Evolutionary conservation across 129 eudicot species (phyloP).

Genomic region (Scalesia atractyloides): DNA sequence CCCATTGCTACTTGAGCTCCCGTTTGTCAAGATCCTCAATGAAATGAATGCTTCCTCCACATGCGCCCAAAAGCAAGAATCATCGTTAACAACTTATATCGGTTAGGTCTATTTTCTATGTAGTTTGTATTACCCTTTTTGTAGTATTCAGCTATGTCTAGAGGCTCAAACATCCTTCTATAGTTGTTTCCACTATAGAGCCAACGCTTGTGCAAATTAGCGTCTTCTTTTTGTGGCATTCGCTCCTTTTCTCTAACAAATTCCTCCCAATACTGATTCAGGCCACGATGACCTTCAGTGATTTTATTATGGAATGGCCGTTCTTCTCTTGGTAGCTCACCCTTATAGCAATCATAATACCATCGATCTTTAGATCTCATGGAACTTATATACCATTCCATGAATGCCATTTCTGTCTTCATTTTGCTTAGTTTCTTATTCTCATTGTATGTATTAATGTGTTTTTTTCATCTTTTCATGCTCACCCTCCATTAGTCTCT

Average conservation of each 20-base stretch:
- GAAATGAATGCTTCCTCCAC: constrained; percentile 51
- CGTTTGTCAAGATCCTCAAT: constrained; percentile 18
- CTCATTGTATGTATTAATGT: neutral
- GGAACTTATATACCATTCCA: constrained; percentile 44
- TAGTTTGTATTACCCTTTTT: constrained; percentile 29
- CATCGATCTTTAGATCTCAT: constrained; percentile 18
- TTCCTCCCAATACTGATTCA: constrained; percentile 34
- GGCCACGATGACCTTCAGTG: neutral
- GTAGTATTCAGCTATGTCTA: constrained; percentile 47
- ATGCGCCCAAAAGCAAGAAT: constrained; percentile 57
- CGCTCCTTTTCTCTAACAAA: constrained; percentile 25
- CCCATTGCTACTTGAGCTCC: neutral
- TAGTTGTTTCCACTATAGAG: constrained; percentile 42
- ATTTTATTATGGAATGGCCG: neutral
- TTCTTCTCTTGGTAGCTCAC: neutral
- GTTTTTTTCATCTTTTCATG: neutral
- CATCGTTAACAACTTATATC: constrained; percentile 37
- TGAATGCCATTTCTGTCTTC: constrained; percentile 31
- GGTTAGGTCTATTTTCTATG: constrained; percentile 31
- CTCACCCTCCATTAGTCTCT: neutral
- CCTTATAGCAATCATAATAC: constrained; percentile 40
- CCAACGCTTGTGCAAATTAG: constrained; percentile 21
- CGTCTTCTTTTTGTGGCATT: constrained; percentile 39
- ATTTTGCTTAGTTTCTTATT: constrained; percentile 33
- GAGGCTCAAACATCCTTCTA: constrained; percentile 47